These are phyloP conservation scores for Fusarium nematophilum DNA, from an alignment of 2,329 filamentous ascomycete genomes.

Conservation along the genomic window DNA sequence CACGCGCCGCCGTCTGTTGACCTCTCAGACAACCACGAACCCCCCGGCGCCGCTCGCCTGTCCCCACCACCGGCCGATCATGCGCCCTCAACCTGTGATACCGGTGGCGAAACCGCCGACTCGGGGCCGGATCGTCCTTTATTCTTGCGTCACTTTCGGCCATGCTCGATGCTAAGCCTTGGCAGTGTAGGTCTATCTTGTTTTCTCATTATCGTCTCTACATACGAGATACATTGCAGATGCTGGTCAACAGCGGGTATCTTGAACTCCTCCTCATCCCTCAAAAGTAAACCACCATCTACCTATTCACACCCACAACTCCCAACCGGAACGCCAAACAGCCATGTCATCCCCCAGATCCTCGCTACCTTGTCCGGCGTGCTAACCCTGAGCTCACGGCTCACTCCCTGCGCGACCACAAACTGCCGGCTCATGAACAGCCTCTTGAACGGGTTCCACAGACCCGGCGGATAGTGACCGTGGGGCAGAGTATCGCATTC, in stretches of 20 bases:
- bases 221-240: too few relatives aligned
- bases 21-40: conserved; percentile 19
- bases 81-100: conserved; percentile 30
- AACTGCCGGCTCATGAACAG: conserved; percentile 22
- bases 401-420: conserved; percentile 20
- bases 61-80: conserved; percentile 37
- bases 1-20: conserved; percentile 4
- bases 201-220: too few relatives aligned
- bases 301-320: not conserved
- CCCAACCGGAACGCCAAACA: conserved; percentile 39
- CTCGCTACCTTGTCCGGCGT: conserved; percentile 40
- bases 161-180: conserved; percentile 19
- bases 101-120: conserved; percentile 32
- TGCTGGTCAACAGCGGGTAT: too few relatives aligned
- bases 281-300: too few relatives aligned
- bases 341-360: conserved; percentile 36
- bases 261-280: too few relatives aligned
- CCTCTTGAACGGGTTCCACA: conserved; percentile 12
- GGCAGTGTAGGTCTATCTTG: too few relatives aligned
- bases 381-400: conserved; percentile 32
- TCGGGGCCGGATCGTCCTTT: conserved; percentile 9
- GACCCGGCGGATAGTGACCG: not conserved
- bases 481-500: not conserved
- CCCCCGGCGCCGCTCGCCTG: conserved; percentile 11
- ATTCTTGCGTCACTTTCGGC: conserved; percentile 33